Base-by-base conservation (phyloP, 2,329 filamentous ascomycete genomes). In the Epichloe elymi region DNA sequence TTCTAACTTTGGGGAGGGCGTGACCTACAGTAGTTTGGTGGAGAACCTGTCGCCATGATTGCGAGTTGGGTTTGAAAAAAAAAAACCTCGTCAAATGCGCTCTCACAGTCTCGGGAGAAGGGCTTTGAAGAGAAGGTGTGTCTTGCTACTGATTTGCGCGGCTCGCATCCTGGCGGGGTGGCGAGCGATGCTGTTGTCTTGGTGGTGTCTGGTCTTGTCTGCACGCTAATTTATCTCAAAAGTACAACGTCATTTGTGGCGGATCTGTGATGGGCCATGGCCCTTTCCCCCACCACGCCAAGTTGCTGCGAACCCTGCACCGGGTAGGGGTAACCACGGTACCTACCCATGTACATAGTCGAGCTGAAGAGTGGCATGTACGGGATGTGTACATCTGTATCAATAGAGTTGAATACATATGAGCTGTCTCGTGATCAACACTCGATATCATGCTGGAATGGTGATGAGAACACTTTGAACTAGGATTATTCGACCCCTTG, bases 1-100 rank as follows among this genome's bases (percentile, higher is more conserved):
- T 30, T 30, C 30, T 30, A 30, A 10, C 10, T 10, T 11, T 11
- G 30, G 30, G 30, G 30, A 17, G 30, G 30, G n/a, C 11, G 23
- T 26, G 48, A 54, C 74, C 59, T 69, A 80, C 79, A 82, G 61
- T 82, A 82, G 60, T 82, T 74, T 19, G 78, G 75, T 33, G 76
- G 76, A 8, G 71, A 58, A 49, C 65, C 67, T 45, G 65, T 57
- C 51, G 65, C 53, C 66, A 68, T 70, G 7, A 55, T 66, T 54
- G 44, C 15, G 33, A 14, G 17, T 40, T 3, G 15, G 12, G 3
- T 11, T 30, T 30, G 1, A 1, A 37, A 15, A 41, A 1, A 37
- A 14, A 41, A 23, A 26, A 23, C 5, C 14, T 19, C 39, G 38
- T 36, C 12, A n/a, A 7, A 41, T 30, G 38, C 17, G 15, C 10